Base-by-base conservation (phyloP, 2,329 filamentous ascomycete genomes). In the Cryphonectria naterciae region DNA sequence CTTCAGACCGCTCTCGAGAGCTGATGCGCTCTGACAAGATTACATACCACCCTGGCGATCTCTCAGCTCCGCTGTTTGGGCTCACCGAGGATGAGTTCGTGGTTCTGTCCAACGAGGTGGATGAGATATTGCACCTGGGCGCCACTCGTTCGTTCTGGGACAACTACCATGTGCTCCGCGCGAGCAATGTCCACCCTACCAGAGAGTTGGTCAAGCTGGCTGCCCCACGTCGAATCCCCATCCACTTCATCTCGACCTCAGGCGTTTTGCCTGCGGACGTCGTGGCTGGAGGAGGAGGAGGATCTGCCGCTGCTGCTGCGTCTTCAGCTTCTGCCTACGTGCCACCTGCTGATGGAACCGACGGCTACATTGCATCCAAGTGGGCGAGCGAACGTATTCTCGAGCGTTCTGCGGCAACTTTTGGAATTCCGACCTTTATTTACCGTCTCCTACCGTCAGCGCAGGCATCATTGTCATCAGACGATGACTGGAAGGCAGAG, bases 41-140 rank as follows among this genome's bases (percentile, higher is more conserved):
- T 2, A 17, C 54, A 1, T 60, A 56, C 17, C 68, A 77, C 58
- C 32, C 39, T 0, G 73, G 76, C 56, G 78, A 86, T 15, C 72
- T 77, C 13, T 32, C 72, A 2, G 15, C 28, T 11, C 75, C 76
- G 0, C 37, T 62, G 5, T 65, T 80, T 0, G 77, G 77, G 0
- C 75, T 78, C 11, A 43, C 68, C 1, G 39, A 65, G 32, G 67
- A 62, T 17, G 70, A 69, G 1, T 74, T 72, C 25, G 2, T 25
- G 10, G 15, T 5, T 19, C 41, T 76, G 28, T 28, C 61, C 17
- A 35, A 70, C 6, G 52, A 77, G 10, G 73, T 75, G 0, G 75
- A 80, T 28, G 74, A 78, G 17, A 84, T 92, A 64, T 84, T 92
- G 32, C 90, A 88, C 76, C 81, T 79, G 67, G 86, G 83, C 10